Percentiles rank a stretch among this genome's conserved stretches.
Evolutionary conservation across 805 yeast species (phyloP).

Genomic region (Saturnispora quitensis): DNA sequence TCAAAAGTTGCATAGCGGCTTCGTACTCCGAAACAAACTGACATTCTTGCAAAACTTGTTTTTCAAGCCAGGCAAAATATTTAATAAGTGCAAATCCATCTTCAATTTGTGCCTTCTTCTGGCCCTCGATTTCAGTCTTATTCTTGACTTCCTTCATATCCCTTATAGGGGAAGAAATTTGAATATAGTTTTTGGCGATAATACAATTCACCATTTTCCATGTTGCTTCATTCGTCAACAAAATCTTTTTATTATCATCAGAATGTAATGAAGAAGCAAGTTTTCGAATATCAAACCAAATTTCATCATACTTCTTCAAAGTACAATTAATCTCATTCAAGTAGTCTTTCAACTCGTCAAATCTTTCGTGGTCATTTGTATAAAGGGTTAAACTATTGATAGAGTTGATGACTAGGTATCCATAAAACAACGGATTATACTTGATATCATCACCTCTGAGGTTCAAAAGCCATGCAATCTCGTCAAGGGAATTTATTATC

Average conservation of each 20-base stretch:
- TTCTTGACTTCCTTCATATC: slow-evolving; percentile 46
- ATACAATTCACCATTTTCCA: slow-evolving; percentile 59
- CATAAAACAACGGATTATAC: slow-evolving; percentile 45
- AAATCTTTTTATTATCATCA: slow-evolving; percentile 23
- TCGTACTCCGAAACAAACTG: slow-evolving; percentile 52
- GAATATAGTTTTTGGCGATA: slow-evolving; percentile 29
- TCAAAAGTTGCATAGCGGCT: slow-evolving; percentile 51
- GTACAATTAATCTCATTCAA: slow-evolving; percentile 36
- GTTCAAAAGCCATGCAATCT: slow-evolving; percentile 85
- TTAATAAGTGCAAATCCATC: slow-evolving; percentile 49
- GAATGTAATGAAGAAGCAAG: slow-evolving; percentile 24
- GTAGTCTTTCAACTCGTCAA: slow-evolving; percentile 29
- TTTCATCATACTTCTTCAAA: slow-evolving; percentile 34
- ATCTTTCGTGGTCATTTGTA: slow-evolving; percentile 33
- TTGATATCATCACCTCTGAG: slow-evolving; percentile 53
- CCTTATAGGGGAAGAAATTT: slow-evolving; percentile 49
- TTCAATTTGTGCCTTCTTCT: slow-evolving; percentile 43
- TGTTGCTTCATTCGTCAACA: slow-evolving; percentile 49
- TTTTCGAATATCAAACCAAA: slow-evolving; percentile 36
- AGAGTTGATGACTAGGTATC: slow-evolving; percentile 39
- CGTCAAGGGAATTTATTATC: slow-evolving; percentile 56
- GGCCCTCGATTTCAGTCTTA: slow-evolving; percentile 40
- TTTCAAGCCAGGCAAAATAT: slow-evolving; percentile 52
- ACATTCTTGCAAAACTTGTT: slow-evolving; percentile 32
- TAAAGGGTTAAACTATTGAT: slow-evolving; percentile 31